Evolutionary conservation across 164 flowering plant genomes (phyloP), one percentile per base, ranked within the genome.

Genomic region (Sedum album): DNA sequence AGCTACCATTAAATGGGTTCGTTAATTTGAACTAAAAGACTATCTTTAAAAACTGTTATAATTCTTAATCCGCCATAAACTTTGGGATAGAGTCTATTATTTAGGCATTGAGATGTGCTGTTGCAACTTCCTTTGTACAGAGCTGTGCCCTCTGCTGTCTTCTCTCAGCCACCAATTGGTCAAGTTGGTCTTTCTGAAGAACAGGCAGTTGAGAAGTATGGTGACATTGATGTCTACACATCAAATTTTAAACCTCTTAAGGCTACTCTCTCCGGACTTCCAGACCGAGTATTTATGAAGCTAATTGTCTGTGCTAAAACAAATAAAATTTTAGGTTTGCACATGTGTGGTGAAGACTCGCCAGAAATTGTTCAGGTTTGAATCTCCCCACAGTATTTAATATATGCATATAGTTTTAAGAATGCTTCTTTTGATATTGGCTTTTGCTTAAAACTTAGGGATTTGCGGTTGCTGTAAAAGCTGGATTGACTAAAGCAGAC

Each of bases 101-200:
- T 17, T 44, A 44, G 49, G 2, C 49, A 10, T 44, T 44, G 3
- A 44, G 9, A 44, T 44, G 20, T 10, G 20, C 25, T 25, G 20
- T 67, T 55, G 20, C 71, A 11, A 6, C 63, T 38, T 72, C 39
- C 17, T 62, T 66, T 69, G 42, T 23, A 71, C 73, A 94, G 97
- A 69, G 88, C 87, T 73, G 82, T 91, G 70, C 96, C 99, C 25
- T 82, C 86, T 69, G 99, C 97, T 69, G 99, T 90, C 25, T 95
- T 92, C 78, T 90, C 96, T 21, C 97, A 94, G 82, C 99, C 99
- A 68, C 97, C 97, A 41, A 86, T 87, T 78, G 97, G 94, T 53
- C 88, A 83, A 82, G 97, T 95, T 79, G 99, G 97, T 73, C 91
- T 92, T 55, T 81, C 88, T 60, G 97, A 95, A 82, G 96, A 92